These are phyloP conservation scores for Alternaria burnsii DNA, from an alignment of 2,329 filamentous ascomycete genomes.

Conservation along the genomic window DNA sequence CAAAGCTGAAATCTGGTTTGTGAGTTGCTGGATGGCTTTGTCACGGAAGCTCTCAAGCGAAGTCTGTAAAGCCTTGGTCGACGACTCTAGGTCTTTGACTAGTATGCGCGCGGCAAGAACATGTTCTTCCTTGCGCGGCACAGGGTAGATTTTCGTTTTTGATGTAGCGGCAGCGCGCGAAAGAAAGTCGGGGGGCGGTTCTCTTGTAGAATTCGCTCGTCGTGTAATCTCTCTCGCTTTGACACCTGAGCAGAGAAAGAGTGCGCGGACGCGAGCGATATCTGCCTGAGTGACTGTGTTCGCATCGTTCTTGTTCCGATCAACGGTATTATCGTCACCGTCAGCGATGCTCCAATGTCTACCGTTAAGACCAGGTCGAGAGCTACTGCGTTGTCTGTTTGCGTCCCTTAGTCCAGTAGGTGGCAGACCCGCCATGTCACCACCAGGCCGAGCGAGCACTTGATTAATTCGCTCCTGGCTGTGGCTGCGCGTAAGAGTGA, in stretches of 20 bases:
- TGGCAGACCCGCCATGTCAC: slow-evolving; percentile 38
- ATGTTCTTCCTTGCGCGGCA: slow-evolving; percentile 61
- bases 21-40: slow-evolving; percentile 55
- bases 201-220: slow-evolving; percentile 63
- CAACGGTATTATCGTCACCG: slow-evolving; percentile 40
- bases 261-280: slow-evolving; percentile 77
- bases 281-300: slow-evolving; percentile 66
- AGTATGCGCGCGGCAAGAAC: slow-evolving; percentile 63
- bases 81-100: slow-evolving; percentile 57
- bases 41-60: slow-evolving; percentile 61
- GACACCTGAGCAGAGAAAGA: slow-evolving; percentile 85
- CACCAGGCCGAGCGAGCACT: slow-evolving; percentile 44
- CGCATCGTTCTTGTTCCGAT: slow-evolving; percentile 33
- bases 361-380: slow-evolving; percentile 50
- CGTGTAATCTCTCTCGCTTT: slow-evolving; percentile 83
- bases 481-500: slow-evolving; percentile 31
- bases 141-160: slow-evolving; percentile 51
- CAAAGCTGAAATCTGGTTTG: slow-evolving; percentile 55
- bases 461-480: slow-evolving; percentile 42
- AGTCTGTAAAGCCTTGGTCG: slow-evolving; percentile 57
- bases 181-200: slow-evolving; percentile 47
- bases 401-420: slow-evolving; percentile 40
- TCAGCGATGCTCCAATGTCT: slow-evolving; percentile 69
- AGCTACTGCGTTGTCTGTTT: slow-evolving; percentile 33
- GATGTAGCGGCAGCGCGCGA: slow-evolving; percentile 56